These are phyloP conservation scores for Quercus lobata DNA, from an alignment of 331 rosid species.

Conservation along the genomic window DNA sequence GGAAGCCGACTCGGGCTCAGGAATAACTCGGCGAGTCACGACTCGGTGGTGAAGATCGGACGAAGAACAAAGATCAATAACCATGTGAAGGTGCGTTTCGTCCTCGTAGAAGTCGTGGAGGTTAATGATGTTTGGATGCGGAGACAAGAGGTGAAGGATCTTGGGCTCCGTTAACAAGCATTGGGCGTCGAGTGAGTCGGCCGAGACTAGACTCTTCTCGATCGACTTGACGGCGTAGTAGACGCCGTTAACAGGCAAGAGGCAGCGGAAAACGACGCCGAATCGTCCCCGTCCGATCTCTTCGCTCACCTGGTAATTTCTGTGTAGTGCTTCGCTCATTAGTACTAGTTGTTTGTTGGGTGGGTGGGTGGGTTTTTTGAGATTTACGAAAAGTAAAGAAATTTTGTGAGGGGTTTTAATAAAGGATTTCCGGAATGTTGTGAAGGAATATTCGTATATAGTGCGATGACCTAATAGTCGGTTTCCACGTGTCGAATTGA, in stretches of 20 bases:
- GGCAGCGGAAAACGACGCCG: slow-evolving; percentile 53
- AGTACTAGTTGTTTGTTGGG: neutral
- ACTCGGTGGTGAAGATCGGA: slow-evolving; percentile 40
- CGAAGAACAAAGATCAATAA: slow-evolving; percentile 47
- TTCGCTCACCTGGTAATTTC: slow-evolving; percentile 39
- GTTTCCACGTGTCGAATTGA: slow-evolving; percentile 7
- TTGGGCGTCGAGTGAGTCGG: slow-evolving; percentile 53
- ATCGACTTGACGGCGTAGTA: slow-evolving; percentile 50
- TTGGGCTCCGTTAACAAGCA: slow-evolving; percentile 52
- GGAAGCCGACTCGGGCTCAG: slow-evolving; percentile 43
- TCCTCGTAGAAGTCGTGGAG: slow-evolving; percentile 49
- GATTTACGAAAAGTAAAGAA: neutral
- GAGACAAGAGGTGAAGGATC: slow-evolving; percentile 37
- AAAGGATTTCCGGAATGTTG: slow-evolving; percentile 3
- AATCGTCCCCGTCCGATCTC: slow-evolving; percentile 72
- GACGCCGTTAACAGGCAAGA: slow-evolving; percentile 8
- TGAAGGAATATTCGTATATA: slow-evolving; percentile 21
- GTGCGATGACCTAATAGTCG: neutral
- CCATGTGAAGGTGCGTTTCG: slow-evolving; percentile 47
- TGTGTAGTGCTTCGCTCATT: slow-evolving; percentile 41
- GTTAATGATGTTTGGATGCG: slow-evolving; percentile 46
- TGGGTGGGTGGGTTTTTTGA: neutral
- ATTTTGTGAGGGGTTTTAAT: neutral
- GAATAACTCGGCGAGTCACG: neutral
- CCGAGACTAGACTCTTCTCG: slow-evolving; percentile 35